phyloP scores from a whole-genome alignment of 345 rosid species.

The Syzygium oleosum region DNA sequence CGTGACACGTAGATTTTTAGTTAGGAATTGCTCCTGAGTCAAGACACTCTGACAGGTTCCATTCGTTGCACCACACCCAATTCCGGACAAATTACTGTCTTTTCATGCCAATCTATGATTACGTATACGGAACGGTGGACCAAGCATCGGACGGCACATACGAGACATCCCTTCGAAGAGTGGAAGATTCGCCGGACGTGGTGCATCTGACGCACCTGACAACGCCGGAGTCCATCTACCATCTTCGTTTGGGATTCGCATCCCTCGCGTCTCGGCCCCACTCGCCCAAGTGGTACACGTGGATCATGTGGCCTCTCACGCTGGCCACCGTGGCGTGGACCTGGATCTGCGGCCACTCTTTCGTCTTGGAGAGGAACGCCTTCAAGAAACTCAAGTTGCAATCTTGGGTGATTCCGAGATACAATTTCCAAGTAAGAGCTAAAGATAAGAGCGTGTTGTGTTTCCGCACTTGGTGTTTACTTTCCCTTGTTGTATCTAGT shows the following conservation, averaged over 20 bases:
- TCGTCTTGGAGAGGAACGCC: conserved; percentile 20
- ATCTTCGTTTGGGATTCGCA: conserved; percentile 31
- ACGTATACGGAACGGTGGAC: conserved; percentile 43
- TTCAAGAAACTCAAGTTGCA: conserved; percentile 25
- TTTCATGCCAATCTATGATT: conserved; percentile 63
- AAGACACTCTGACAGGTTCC: conserved; percentile 25
- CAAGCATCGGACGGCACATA: conserved; percentile 17
- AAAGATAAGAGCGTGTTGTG: background rate
- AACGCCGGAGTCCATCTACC: conserved; percentile 28
- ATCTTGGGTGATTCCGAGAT: conserved; percentile 39
- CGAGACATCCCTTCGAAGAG: conserved; percentile 20
- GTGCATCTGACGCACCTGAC: conserved; percentile 41
- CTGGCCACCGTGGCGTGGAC: conserved; percentile 7
- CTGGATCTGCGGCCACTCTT: conserved; percentile 7
- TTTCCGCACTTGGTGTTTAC: background rate
- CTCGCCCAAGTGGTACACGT: conserved; percentile 6
- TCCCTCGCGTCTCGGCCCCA: conserved; percentile 30
- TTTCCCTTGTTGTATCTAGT: background rate
- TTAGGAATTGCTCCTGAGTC: background rate
- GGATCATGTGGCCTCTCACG: conserved; percentile 29
- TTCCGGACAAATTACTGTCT: conserved; percentile 55
- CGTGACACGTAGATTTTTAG: no score
- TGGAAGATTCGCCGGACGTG: conserved; percentile 16
- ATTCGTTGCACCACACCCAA: conserved; percentile 60
- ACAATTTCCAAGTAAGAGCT: conserved; percentile 20